Evolutionary conservation across 805 yeast genomes (phyloP), one percentile per base, ranked within the genome.

Genomic region (Candida pseudoglaebosa): DNA sequence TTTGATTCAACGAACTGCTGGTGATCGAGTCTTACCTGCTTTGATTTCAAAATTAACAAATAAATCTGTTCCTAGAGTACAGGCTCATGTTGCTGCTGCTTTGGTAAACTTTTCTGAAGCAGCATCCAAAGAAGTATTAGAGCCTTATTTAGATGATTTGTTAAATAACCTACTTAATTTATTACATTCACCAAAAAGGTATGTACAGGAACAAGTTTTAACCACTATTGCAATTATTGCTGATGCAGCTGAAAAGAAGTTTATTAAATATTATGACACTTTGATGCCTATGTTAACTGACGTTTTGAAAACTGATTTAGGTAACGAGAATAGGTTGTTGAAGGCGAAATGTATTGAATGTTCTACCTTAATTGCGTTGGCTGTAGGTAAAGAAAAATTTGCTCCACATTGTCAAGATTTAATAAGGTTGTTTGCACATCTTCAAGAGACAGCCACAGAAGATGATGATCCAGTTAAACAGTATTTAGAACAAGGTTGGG

Each of bases 21-120:
- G 90, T 45, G 77, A 76, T 48, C 70, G 84, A 46, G 80, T 93
- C 32, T 70, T 93, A 39, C 98, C 98, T 5, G 93, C 95, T 2
- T 72, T 93, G 47, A 85, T 93, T 39, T 80, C 95, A 9, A 87
- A 78, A 69, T 73, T 93, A 37, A 80, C 82, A 2, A 71, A 74
- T 45, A 75, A 75, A 46, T 78, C 88, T 35, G 90, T 83, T 41
- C 91, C 95, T 37, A 73, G 98, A 54, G 99, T 93, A 17, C 98
- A 91, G 66, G 87, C 96, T 0, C 99, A 93, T 57, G 98, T 97
- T 13, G 97, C 99, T 31, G 99, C 99, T 37, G 99, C 99, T 0
- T 71, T 91, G 52, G 98, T 93, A 33, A 93, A 93, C 59, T 93
- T 93, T 59, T 79, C 91, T 29, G 99, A 93, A 62, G 88, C 84